Percentiles rank a stretch among this genome's conserved stretches.
Conservation (phyloP, 306 rosid species). For the Citrullus colocynthis region DNA sequence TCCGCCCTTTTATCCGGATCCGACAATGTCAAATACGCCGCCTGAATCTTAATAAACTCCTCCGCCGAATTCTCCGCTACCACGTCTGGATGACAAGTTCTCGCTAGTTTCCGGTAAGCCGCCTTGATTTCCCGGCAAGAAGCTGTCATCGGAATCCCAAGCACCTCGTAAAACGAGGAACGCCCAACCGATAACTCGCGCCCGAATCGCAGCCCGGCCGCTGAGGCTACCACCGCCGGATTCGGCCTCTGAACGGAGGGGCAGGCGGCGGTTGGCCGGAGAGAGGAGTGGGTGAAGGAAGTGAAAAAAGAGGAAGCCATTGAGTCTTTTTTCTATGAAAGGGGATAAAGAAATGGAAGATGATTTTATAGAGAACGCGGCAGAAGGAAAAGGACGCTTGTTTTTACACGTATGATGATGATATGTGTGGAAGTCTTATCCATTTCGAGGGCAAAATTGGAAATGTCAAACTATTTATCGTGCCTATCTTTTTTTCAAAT, state of each 20-base stretch:
- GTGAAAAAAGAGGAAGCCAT: not conserved
- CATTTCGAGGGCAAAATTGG: not conserved
- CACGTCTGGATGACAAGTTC: slow-evolving; percentile 59
- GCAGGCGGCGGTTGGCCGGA: not conserved
- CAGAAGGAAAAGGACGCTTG: not conserved
- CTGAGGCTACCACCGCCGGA: not conserved
- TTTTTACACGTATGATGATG: not conserved
- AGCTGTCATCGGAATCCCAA: slow-evolving; percentile 49
- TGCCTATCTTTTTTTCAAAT: too few species aligned
- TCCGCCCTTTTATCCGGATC: slow-evolving; percentile 58
- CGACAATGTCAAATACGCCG: slow-evolving; percentile 54
- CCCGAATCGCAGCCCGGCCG: not conserved
- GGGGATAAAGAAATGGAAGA: not conserved
- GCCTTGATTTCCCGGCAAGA: slow-evolving; percentile 37
- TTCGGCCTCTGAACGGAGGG: not conserved
- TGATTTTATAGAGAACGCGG: not conserved
- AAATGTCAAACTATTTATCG: not conserved
- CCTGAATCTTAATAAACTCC: slow-evolving; percentile 43
- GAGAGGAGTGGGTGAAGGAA: not conserved
- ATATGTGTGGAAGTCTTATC: not conserved
- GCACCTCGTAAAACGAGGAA: slow-evolving; percentile 50
- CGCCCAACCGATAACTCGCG: slow-evolving; percentile 24
- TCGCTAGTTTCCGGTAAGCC: slow-evolving; percentile 56
- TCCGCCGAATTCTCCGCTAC: slow-evolving; percentile 45
- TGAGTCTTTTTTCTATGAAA: not conserved